These are phyloP conservation scores for Hyparrhenia diplandra DNA, from an alignment of 176 grass and related monocot species.

Conservation along the genomic window DNA sequence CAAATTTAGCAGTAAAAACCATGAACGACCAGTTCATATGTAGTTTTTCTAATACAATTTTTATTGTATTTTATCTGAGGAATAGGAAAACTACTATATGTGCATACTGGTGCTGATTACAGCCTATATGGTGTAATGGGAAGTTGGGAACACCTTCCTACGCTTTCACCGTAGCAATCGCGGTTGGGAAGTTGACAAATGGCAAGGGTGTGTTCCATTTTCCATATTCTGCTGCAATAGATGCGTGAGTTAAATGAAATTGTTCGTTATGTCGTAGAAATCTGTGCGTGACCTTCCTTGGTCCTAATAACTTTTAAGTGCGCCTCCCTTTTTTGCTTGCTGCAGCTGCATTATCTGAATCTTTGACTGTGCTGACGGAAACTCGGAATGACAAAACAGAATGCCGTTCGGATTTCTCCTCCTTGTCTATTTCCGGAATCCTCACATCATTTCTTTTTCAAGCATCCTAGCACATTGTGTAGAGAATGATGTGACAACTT, in stretches of 20 bases:
- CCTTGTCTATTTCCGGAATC: constrained; percentile 43
- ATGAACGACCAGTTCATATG: no score
- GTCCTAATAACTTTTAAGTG: constrained; percentile 22
- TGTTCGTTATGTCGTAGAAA: constrained; percentile 54
- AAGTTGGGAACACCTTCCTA: neutral
- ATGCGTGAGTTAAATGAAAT: constrained; percentile 47
- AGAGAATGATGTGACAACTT: constrained; percentile 35
- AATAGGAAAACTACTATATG: no score
- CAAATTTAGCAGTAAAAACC: no score
- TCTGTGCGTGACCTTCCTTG: constrained; percentile 43
- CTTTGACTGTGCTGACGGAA: neutral
- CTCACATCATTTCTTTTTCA: constrained; percentile 37
- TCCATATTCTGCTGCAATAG: constrained; percentile 26
- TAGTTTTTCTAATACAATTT: no score
- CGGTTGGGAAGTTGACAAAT: neutral
- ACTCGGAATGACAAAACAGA: constrained; percentile 6
- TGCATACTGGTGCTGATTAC: no score
- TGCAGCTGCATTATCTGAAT: constrained; percentile 28
- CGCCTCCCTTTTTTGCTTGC: neutral
- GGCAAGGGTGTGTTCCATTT: neutral
- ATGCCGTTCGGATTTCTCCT: constrained; percentile 44
- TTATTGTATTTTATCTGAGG: no score
- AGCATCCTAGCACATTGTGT: constrained; percentile 36
- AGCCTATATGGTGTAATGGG: no score
- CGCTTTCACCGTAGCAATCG: neutral